A percentile compares a stretch with the other conserved stretches of the same genome.
Conservation (phyloP, 2,329 filamentous ascomycete species). For the Fusarium buxicola region DNA sequence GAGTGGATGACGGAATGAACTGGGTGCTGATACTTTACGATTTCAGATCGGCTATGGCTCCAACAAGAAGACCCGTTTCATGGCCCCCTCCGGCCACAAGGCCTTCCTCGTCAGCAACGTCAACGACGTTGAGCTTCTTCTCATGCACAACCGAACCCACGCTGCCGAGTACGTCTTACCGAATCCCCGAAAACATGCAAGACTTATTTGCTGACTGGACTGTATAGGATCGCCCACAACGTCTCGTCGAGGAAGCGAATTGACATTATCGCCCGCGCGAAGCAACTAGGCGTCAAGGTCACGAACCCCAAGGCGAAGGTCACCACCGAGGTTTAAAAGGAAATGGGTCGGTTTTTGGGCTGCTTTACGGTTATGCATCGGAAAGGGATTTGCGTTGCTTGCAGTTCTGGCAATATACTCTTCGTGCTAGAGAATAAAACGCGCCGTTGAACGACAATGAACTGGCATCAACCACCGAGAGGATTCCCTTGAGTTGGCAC, state of each 20-base stretch:
- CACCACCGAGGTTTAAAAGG: constrained; percentile 85
- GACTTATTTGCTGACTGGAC: constrained; percentile 33
- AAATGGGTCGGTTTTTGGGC: constrained; percentile 46
- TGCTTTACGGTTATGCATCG: constrained; percentile 49
- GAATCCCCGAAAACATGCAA: not conserved
- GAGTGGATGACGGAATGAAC: not conserved
- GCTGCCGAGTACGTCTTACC: constrained; percentile 87
- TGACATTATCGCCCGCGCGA: constrained; percentile 96
- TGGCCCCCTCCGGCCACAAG: constrained; percentile 99
- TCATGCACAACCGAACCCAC: constrained; percentile 99
- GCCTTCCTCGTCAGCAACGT: constrained; percentile 99
- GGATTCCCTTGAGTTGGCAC: constrained; percentile 16
- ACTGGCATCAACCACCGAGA: constrained; percentile 41
- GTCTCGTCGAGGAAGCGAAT: constrained; percentile 99
- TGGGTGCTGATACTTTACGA: constrained; percentile 35
- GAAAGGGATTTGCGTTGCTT: constrained; percentile 49
- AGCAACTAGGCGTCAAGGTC: constrained; percentile 99
- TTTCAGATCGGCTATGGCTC: constrained; percentile 94
- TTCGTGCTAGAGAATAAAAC: constrained; percentile 48
- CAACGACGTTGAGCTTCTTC: constrained; percentile 94
- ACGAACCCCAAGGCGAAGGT: constrained; percentile 99
- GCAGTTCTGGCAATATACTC: constrained; percentile 47
- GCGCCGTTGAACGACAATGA: constrained; percentile 48
- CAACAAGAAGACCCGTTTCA: constrained; percentile 99
- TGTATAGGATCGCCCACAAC: constrained; percentile 90